Percentiles rank a stretch among this genome's conserved stretches.
Evolutionary conservation across 805 yeast species (phyloP).

Genomic region (Cyberlindnera misumaiensis): DNA sequence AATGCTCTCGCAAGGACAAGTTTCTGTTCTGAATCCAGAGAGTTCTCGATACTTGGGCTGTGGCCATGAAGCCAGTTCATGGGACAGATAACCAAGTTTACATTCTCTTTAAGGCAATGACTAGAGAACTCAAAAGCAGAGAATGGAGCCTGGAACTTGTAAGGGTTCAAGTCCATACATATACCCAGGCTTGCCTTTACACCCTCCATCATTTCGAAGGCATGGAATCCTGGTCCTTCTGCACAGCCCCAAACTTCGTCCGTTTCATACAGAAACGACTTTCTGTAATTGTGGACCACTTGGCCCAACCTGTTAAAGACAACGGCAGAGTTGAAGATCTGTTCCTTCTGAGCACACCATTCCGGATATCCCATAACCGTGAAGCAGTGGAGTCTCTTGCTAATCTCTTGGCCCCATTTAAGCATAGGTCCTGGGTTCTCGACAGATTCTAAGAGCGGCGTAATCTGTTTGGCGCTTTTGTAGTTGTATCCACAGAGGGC

Average conservation of each 20-base stretch:
- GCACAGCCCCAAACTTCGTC: slow-evolving; percentile 77
- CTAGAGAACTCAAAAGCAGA: slow-evolving; percentile 62
- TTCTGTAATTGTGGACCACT: slow-evolving; percentile 60
- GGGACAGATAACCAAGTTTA: slow-evolving; percentile 62
- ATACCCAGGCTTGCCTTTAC: slow-evolving; percentile 64
- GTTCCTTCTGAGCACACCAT: slow-evolving; percentile 7
- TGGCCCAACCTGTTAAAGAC: slow-evolving; percentile 55
- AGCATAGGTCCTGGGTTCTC: slow-evolving; percentile 40
- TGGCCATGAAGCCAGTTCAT: slow-evolving; percentile 75
- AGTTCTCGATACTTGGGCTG: slow-evolving; percentile 33
- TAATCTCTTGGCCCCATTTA: slow-evolving; percentile 49
- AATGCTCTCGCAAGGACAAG: slow-evolving; percentile 8
- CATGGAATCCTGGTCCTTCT: slow-evolving; percentile 55
- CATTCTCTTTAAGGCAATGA: slow-evolving; percentile 39
- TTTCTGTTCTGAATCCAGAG: slow-evolving; percentile 12
- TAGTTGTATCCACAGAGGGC: slow-evolving; percentile 84
- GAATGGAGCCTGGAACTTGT: slow-evolving; percentile 77
- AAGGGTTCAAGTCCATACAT: slow-evolving; percentile 92
- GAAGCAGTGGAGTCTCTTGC: slow-evolving; percentile 47
- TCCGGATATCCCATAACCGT: slow-evolving; percentile 86
- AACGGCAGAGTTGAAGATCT: slow-evolving; percentile 65
- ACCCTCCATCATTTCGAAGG: slow-evolving; percentile 30
- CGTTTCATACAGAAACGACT: slow-evolving; percentile 68
- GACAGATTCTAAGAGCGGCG: slow-evolving; percentile 48
- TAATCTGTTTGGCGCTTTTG: slow-evolving; percentile 35